Base-by-base conservation (phyloP, 805 yeast genomes). In the Komagataella ulmi region DNA sequence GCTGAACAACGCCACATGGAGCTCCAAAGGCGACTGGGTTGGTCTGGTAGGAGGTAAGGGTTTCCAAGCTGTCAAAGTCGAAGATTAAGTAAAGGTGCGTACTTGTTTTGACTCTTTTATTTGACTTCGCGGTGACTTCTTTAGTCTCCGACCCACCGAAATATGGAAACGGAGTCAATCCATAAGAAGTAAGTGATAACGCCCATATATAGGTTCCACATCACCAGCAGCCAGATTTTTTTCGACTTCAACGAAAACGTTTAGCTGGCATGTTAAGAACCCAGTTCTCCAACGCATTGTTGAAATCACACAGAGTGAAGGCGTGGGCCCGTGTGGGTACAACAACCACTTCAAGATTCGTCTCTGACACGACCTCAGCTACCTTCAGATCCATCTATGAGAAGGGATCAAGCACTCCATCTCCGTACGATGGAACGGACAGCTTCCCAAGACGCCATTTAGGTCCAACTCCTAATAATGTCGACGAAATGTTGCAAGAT, bases 361-460 rank as follows among this genome's bases (percentile, higher is more conserved):
- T 30, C 4, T 30, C 40, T 30, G 40, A 30, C 40, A 30, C 40
- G 40, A 30, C 40, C 40, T 30, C 40, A 30, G 40, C 40, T 10
- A 30, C 40, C n/a, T 30, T 30, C 40, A 30, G 40, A 30, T 30
- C 40, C 40, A 30, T 30, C 14, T 30, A 30, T 30, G 40, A 30
- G 14, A 30, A 30, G 40, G 40, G 40, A 30, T 30, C 40, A 30
- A 21, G 49, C 49, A 30, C 49, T 17, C 51, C 51, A 17, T 40
- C 45, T 47, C 24, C 40, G 14, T 30, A 12, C 14, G 19, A 23
- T 10, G 58, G 77, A 3, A 72, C 87, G 53, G 99, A 93, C 63
- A 83, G 93, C 1, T 93, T 91, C 66, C 78, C 85, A 49, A 79
- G 95, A 61, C 86, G 98, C 60, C 99, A 93, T 67, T 72, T 91